Evolutionary conservation across 2,329 filamentous ascomycete genomes (phyloP), one percentile per base, ranked within the genome.

Genomic region (Keithomyces neogunnii): DNA sequence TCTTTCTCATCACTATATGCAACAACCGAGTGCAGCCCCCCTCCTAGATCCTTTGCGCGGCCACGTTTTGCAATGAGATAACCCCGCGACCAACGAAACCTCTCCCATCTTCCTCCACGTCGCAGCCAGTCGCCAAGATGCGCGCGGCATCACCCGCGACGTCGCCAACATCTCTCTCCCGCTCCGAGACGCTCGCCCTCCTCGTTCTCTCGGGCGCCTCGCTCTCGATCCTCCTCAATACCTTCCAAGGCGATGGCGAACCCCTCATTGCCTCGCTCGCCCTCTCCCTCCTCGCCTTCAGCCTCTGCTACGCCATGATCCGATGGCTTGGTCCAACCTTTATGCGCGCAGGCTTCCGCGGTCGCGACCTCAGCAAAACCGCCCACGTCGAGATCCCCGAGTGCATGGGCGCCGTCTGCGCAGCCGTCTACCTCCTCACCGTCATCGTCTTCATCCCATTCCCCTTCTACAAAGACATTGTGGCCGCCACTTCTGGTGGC

Each of bases 381-480:
- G 65, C 82, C 60, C 81, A 81, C 58, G 78, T 78, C 53, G 89
- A 93, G 68, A 86, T 96, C 61, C 93, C 93, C 28, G 93, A 99
- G 70, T 92, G 88, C 59, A 96, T 99, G 91, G 93, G 93, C 32
- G 89, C 89, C 52, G 81, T 99, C 30, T 95, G 89, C 65, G 93
- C 92, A 7, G 82, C 93, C 58, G 90, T 97, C 30, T 97, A 97
- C 70, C 78, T 99, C 43, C 77, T 99, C 57, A 80, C 84, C 47
- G 78, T 97, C 58, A 95, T 97, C 59, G 73, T 89, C 56, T 99
- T 99, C 67, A 90, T 97, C 53, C 93, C 93, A 0, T 96, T 96
- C 69, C 88, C 91, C 1, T 97, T 99, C 69, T 97, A 96, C 75
- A 95, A 96, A 71, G 92, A 97, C 66, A 95, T 99, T 58, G 91